These are phyloP conservation scores for Trichophyton benhamiae DNA, from an alignment of 2,329 filamentous ascomycete genomes.

Conservation along the genomic window DNA sequence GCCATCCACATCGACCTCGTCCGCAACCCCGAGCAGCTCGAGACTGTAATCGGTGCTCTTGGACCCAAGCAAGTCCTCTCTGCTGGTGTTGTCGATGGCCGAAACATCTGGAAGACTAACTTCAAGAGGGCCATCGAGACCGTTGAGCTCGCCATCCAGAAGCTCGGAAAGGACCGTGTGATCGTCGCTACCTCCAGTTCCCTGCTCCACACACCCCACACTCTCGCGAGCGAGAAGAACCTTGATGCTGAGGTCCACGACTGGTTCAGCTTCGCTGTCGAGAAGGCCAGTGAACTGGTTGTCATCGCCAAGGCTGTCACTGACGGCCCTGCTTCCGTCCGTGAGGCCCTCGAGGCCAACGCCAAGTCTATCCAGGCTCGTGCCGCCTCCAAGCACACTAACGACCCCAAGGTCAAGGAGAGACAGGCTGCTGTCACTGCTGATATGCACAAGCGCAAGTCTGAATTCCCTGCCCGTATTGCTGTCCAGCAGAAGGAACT, in stretches of 20 bases:
- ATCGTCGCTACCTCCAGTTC: constrained; percentile 95
- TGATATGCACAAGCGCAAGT: constrained; percentile 85
- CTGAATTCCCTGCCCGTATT: constrained; percentile 73
- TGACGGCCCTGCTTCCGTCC: constrained; percentile 75
- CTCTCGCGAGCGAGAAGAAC: constrained; percentile 96
- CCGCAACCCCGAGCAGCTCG: constrained; percentile 94
- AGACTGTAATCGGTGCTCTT: constrained; percentile 68
- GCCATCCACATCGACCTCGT: constrained; percentile 92
- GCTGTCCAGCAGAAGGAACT: constrained; percentile 82
- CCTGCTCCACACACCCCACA: constrained; percentile 96
- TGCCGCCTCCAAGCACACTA: constrained; percentile 85
- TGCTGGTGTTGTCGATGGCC: constrained; percentile 91
- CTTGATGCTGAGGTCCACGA: constrained; percentile 84
- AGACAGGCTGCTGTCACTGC: constrained; percentile 77
- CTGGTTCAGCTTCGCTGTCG: constrained; percentile 96
- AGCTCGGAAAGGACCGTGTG: constrained; percentile 94
- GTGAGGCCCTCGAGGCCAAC: constrained; percentile 86
- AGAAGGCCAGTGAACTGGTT: constrained; percentile 86
- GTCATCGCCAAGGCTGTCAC: constrained; percentile 95
- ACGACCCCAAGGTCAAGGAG: constrained; percentile 95
- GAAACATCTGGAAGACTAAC: constrained; percentile 99
- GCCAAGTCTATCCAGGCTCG: constrained; percentile 87
- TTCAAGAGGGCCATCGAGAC: constrained; percentile 87
- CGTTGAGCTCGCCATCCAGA: constrained; percentile 80
- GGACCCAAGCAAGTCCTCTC: constrained; percentile 84